Evolutionary conservation across 306 rosid species (phyloP).

Genomic region (Pyrus bretschneideri): DNA sequence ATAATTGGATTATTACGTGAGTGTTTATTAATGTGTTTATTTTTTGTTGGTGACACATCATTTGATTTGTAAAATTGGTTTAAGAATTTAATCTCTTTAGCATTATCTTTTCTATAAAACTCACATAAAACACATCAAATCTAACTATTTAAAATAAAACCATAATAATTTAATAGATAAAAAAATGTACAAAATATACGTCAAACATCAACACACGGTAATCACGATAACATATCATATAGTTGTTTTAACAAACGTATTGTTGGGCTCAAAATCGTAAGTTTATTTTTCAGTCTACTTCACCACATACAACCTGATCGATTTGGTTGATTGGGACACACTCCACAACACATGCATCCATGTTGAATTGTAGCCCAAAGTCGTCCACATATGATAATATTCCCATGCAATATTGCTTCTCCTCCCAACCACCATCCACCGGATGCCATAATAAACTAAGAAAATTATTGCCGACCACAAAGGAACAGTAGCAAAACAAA

Average conservation of each 20-base stretch:
- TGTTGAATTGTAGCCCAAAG: conserved; percentile 27
- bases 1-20: no score
- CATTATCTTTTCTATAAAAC: no score
- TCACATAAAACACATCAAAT: no score
- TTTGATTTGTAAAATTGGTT: no score
- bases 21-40: no score
- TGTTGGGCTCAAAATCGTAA: not conserved
- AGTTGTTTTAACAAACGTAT: not conserved
- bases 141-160: no score
- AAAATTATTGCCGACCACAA: conserved; percentile 39
- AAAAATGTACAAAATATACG: no score
- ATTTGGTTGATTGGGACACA: conserved; percentile 4
- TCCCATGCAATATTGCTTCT: conserved; percentile 13
- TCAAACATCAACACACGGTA: no score
- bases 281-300: not conserved
- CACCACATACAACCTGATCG: not conserved
- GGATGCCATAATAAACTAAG: not conserved
- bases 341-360: conserved; percentile 41
- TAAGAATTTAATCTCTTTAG: no score
- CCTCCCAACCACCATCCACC: conserved; percentile 1
- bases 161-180: no score
- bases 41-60: no score
- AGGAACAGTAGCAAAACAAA: conserved; percentile 9
- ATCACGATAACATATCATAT: no score
- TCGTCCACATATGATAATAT: conserved; percentile 8